Evolutionary conservation across 2,329 filamentous ascomycete genomes (phyloP).

Genomic region (Stachybotrys elegans): DNA sequence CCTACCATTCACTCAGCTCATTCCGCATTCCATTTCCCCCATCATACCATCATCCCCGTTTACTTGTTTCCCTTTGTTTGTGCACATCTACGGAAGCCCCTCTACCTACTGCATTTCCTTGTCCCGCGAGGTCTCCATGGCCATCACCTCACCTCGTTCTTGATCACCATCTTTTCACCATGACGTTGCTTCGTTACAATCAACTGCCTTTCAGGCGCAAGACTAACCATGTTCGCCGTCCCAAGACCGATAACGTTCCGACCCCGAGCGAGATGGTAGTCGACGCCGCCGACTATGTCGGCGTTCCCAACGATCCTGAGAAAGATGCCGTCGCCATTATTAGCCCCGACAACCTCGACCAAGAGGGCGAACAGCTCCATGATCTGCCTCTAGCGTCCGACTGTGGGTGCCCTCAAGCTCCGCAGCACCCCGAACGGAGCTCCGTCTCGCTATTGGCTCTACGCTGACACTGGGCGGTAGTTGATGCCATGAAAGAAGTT

Average conservation of each 20-base stretch:
- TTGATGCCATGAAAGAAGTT: slow-evolving; percentile 78
- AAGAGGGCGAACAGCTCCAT: slow-evolving; percentile 41
- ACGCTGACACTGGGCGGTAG: slow-evolving; percentile 35
- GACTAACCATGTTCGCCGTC: slow-evolving; percentile 18
- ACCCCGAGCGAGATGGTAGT: slow-evolving; percentile 54
- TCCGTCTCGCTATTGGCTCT: slow-evolving; percentile 3
- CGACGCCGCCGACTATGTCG: slow-evolving; percentile 50
- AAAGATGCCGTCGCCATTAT: slow-evolving; percentile 50
- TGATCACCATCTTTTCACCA: slow-evolving; percentile 11
- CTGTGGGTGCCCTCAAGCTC: slow-evolving; percentile 33
- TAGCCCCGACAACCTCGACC: slow-evolving; percentile 46
- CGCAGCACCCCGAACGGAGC: slow-evolving; percentile 2
- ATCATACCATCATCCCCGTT: too few species aligned
- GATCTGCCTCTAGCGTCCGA: slow-evolving; percentile 47
- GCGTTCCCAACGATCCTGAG: slow-evolving; percentile 42
- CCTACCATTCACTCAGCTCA: too few species aligned
- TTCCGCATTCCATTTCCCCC: neutral
- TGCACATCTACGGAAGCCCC: too few species aligned
- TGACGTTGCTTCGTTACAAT: slow-evolving; percentile 11
- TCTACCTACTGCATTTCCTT: neutral
- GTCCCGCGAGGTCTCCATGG: neutral
- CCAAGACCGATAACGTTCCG: slow-evolving; percentile 48
- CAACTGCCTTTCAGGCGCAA: slow-evolving; percentile 13
- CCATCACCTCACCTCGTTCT: too few species aligned
- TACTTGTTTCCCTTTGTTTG: neutral